These are phyloP conservation scores for Colletotrichum cereale DNA, from an alignment of 2,329 filamentous ascomycete species.

Conservation along the genomic window DNA sequence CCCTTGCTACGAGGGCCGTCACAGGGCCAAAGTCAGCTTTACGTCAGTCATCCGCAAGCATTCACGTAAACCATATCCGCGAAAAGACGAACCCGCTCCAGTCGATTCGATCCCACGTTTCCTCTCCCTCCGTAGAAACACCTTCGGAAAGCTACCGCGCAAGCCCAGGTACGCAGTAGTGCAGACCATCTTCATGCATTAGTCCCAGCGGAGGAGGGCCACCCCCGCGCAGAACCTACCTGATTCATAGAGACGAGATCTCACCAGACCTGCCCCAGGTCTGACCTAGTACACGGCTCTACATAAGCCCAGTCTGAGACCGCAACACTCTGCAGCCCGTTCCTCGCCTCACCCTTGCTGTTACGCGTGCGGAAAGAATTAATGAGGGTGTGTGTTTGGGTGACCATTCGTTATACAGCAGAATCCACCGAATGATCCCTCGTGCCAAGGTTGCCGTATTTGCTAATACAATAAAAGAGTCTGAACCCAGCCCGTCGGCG, in stretches of 20 bases:
- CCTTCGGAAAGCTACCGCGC: not conserved
- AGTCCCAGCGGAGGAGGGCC: not conserved
- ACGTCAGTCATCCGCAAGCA: slow-evolving; percentile 17
- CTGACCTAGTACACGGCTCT: not conserved
- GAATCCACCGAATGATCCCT: not conserved
- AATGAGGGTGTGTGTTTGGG: not conserved
- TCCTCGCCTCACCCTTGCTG: slow-evolving; percentile 11
- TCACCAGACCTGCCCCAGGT: slow-evolving; percentile 18
- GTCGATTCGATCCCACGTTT: slow-evolving; percentile 1
- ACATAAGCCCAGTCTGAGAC: not conserved
- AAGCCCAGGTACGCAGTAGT: not conserved
- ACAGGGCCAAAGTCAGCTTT: slow-evolving; percentile 11
- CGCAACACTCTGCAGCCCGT: not conserved
- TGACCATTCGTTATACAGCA: not conserved
- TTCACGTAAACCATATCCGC: slow-evolving; percentile 1
- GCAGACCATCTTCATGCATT: slow-evolving; percentile 5
- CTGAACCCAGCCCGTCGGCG: not conserved
- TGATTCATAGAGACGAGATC: slow-evolving; percentile 28
- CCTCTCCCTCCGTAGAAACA: slow-evolving; percentile 1
- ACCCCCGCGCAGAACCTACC: slow-evolving; percentile 10
- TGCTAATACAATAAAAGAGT: not conserved
- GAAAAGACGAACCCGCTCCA: slow-evolving; percentile 28
- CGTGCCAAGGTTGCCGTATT: not conserved
- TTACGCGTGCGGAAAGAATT: not conserved
- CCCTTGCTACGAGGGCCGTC: slow-evolving; percentile 1